These are phyloP conservation scores for Mycena venus DNA, from an alignment of 768 basidiomycete species.

Conservation along the genomic window DNA sequence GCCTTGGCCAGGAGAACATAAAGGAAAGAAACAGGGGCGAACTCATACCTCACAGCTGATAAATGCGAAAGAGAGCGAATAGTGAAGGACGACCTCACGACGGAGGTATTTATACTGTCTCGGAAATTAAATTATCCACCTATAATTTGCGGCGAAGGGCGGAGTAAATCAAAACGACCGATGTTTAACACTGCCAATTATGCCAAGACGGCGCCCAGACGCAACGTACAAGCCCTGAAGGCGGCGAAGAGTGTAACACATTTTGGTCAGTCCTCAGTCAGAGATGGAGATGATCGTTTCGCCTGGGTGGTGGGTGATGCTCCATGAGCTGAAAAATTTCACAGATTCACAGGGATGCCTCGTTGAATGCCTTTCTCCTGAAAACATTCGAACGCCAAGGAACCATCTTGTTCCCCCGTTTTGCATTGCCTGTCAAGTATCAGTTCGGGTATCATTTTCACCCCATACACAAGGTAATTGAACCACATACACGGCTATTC, in stretches of 20 bases:
- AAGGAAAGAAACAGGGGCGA: neutral
- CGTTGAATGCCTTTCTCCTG: conserved; percentile 6
- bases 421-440: conserved; percentile 8
- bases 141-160: neutral
- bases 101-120: conserved; percentile 5
- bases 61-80: conserved; percentile 9
- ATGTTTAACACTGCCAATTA: conserved; percentile 3
- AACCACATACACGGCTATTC: too few relatives aligned
- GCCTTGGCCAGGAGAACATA: neutral
- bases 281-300: conserved; percentile 12
- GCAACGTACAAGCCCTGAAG: conserved; percentile 3
- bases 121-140: conserved; percentile 5
- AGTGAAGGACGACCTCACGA: neutral
- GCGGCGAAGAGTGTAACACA: conserved; percentile 6
- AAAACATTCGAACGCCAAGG: conserved; percentile 14
- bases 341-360: conserved; percentile 8
- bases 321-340: neutral
- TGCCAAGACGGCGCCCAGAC: conserved; percentile 1
- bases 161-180: conserved; percentile 5
- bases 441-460: conserved; percentile 7
- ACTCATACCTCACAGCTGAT: neutral
- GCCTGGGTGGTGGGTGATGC: conserved; percentile 6
- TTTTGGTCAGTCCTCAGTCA: conserved; percentile 12
- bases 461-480: conserved; percentile 10
- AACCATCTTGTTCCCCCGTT: conserved; percentile 1